Evolutionary conservation across 2,329 filamentous ascomycete species (phyloP).

Genomic region (Phialophora verrucosa): DNA sequence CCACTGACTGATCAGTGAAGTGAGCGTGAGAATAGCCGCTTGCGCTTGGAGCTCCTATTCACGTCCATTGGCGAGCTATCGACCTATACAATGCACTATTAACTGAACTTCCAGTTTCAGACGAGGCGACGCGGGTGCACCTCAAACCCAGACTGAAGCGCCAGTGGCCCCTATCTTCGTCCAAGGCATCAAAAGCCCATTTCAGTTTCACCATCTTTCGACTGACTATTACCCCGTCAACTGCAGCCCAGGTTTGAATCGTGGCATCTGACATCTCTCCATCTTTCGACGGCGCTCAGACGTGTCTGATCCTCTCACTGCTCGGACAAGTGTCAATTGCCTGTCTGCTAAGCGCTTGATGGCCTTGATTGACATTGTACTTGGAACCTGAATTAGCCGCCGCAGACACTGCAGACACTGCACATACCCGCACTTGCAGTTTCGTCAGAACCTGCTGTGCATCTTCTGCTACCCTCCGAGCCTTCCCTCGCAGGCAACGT

Average conservation of each 20-base stretch:
- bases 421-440: conserved; percentile 17
- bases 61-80: conserved; percentile 31
- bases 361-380: conserved; percentile 22
- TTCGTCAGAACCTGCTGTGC: conserved; percentile 14
- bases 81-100: conserved; percentile 29
- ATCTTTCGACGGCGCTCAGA: conserved; percentile 7
- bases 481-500: background rate
- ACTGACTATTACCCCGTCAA: conserved; percentile 14
- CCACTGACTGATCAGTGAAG: conserved; percentile 18
- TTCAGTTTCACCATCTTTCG: conserved; percentile 26
- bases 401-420: conserved; percentile 19
- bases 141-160: conserved; percentile 19
- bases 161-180: conserved; percentile 29
- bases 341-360: conserved; percentile 26
- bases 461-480: conserved; percentile 15
- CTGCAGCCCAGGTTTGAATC: conserved; percentile 11
- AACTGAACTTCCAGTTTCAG: conserved; percentile 23
- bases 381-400: conserved; percentile 31
- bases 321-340: conserved; percentile 8
- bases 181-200: conserved; percentile 4
- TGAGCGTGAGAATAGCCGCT: conserved; percentile 30
- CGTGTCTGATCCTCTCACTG: conserved; percentile 13
- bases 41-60: conserved; percentile 28
- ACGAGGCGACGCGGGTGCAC: conserved; percentile 17
- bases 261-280: conserved; percentile 11